A percentile compares a stretch with the other conserved stretches of the same genome.
Conservation (phyloP, 1,284 basidiomycete genomes). For the Hemileccinum hortonii region DNA sequence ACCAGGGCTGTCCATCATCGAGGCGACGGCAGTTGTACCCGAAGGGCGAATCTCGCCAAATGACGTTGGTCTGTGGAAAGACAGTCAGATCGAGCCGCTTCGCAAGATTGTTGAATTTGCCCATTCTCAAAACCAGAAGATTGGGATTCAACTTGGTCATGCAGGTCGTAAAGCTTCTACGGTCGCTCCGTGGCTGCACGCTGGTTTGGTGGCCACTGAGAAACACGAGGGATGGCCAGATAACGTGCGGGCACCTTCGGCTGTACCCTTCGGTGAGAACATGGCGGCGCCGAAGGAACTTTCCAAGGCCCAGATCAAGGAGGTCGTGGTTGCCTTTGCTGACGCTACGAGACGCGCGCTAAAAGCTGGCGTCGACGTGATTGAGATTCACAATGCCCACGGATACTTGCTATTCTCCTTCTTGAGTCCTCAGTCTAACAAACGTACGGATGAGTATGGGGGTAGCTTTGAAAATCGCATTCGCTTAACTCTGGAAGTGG, state of each 20-base stretch:
- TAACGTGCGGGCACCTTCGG: conserved; percentile 56
- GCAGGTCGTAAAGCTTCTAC: conserved; percentile 74
- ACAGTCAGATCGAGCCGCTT: conserved; percentile 68
- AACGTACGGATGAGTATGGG: conserved; percentile 71
- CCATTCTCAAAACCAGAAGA: conserved; percentile 66
- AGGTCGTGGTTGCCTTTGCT: conserved; percentile 59
- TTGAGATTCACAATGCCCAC: conserved; percentile 69
- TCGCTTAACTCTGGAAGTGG: conserved; percentile 59
- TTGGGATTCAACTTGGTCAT: conserved; percentile 82
- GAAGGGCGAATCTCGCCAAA: conserved; percentile 55
- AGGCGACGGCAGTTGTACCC: conserved; percentile 62
- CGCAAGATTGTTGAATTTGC: conserved; percentile 74
- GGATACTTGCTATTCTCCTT: conserved; percentile 59
- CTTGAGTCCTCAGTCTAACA: conserved; percentile 64
- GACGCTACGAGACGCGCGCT: conserved; percentile 54
- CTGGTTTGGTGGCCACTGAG: conserved; percentile 39
- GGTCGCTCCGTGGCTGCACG: conserved; percentile 55
- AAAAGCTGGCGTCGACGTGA: conserved; percentile 61
- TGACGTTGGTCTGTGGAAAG: conserved; percentile 70
- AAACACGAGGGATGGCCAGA: conserved; percentile 72
- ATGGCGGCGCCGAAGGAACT: conserved; percentile 59
- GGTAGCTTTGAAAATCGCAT: conserved; percentile 72
- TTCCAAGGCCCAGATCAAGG: conserved; percentile 52
- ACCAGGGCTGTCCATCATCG: conserved; percentile 54
- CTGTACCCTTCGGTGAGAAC: conserved; percentile 49